A percentile compares a stretch with the other conserved stretches of the same genome.
These are phyloP conservation scores for Beverwykella pulmonaria DNA, from an alignment of 495 filamentous ascomycete species.

Conservation along the genomic window DNA sequence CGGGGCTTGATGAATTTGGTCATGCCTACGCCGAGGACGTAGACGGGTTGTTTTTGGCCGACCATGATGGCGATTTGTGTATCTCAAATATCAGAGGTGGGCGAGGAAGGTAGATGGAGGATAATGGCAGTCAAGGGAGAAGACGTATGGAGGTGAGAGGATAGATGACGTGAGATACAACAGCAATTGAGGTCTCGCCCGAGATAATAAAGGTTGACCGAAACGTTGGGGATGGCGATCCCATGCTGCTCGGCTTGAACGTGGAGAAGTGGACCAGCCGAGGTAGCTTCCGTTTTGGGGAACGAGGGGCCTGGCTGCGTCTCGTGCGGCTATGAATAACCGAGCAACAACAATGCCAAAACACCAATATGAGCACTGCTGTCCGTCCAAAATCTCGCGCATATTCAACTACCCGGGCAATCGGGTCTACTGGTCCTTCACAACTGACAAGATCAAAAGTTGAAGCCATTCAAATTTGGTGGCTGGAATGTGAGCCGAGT, in stretches of 20 bases:
- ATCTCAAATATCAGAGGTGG: neutral
- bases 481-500: neutral
- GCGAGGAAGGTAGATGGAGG: neutral
- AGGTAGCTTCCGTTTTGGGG: constrained; percentile 29
- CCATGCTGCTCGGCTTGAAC: constrained; percentile 13
- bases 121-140: neutral
- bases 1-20: constrained; percentile 99
- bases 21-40: constrained; percentile 96
- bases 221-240: constrained; percentile 1
- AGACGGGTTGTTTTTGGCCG: constrained; percentile 61
- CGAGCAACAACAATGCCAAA: neutral
- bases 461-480: neutral
- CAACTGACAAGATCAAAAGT: neutral
- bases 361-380: neutral
- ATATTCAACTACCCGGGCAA: neutral
- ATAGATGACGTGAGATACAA: neutral
- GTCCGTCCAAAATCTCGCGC: neutral
- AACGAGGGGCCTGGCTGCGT: constrained; percentile 5
- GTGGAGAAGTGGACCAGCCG: constrained; percentile 32
- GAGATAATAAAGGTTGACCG: constrained; percentile 24
- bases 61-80: constrained; percentile 35
- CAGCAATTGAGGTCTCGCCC: constrained; percentile 13
- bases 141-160: neutral
- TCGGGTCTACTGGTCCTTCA: neutral
- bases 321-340: constrained; percentile 22